Percentiles rank a stretch among this genome's conserved stretches.
Conservation (phyloP, 768 basidiomycete genomes). For the Termitomyces sp. region DNA sequence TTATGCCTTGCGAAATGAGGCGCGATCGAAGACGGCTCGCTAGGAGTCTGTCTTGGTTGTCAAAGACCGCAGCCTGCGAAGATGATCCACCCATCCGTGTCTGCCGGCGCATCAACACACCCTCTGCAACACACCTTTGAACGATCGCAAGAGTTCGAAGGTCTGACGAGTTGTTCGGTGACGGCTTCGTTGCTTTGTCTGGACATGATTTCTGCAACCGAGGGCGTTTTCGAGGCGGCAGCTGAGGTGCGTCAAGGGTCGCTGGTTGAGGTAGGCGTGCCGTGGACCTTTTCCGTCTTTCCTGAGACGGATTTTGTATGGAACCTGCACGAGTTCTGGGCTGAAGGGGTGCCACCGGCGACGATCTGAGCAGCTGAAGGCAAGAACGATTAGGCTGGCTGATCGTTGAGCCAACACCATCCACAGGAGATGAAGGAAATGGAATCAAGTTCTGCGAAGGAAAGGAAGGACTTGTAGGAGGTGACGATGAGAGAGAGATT, state of each 20-base stretch:
- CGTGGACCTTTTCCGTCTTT: slow-evolving; percentile 18
- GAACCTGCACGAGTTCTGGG: slow-evolving; percentile 10
- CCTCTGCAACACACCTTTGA: slow-evolving; percentile 20
- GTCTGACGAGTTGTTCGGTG: slow-evolving; percentile 14
- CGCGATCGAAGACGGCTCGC: slow-evolving; percentile 19
- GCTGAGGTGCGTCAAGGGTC: not conserved
- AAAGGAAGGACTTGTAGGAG: slow-evolving; percentile 7
- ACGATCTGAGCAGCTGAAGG: slow-evolving; percentile 15
- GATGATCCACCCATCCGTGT: not conserved
- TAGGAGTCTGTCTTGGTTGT: slow-evolving; percentile 20
- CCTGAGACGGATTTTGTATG: slow-evolving; percentile 7
- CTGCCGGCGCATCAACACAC: slow-evolving; percentile 13
- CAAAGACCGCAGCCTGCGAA: slow-evolving; percentile 8
- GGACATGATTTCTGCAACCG: slow-evolving; percentile 14
- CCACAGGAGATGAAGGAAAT: slow-evolving; percentile 18
- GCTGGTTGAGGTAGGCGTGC: slow-evolving; percentile 6
- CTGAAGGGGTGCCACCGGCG: slow-evolving; percentile 6
- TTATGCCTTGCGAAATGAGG: slow-evolving; percentile 18
- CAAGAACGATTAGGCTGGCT: slow-evolving; percentile 23
- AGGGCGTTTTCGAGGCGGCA: slow-evolving; percentile 22
- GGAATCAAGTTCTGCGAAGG: slow-evolving; percentile 18
- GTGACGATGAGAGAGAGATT: slow-evolving; percentile 12
- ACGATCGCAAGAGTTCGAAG: slow-evolving; percentile 19
- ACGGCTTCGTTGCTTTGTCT: slow-evolving; percentile 8
- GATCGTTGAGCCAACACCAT: slow-evolving; percentile 13